These are phyloP conservation scores for Paraphoma sp. DNA, from an alignment of 2,329 filamentous ascomycete species.

Conservation along the genomic window DNA sequence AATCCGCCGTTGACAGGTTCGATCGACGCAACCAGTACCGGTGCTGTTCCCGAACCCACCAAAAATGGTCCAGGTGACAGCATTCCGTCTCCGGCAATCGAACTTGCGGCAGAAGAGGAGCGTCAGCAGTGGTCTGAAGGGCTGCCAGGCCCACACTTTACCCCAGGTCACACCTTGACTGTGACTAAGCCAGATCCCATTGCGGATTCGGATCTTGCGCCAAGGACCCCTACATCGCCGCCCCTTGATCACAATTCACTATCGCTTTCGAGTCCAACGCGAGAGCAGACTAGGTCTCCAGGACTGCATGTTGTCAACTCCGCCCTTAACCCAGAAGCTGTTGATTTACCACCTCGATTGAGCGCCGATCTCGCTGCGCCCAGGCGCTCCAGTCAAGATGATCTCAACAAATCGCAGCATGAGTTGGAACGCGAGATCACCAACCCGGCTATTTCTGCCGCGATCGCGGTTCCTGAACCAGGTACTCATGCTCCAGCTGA, in stretches of 20 bases:
- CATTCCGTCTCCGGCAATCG: conserved; percentile 15
- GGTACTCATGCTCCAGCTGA: conserved; percentile 9
- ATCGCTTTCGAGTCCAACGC: conserved; percentile 22
- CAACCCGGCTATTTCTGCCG: conserved; percentile 12
- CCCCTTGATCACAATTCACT: conserved; percentile 15
- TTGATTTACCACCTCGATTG: conserved; percentile 44
- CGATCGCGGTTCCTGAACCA: conserved; percentile 1
- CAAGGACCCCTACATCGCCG: conserved; percentile 21
- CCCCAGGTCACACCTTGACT: conserved; percentile 32
- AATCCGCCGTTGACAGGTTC: conserved; percentile 14
- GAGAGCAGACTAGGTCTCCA: conserved; percentile 30
- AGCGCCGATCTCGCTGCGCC: conserved; percentile 29
- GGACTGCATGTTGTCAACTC: conserved; percentile 55
- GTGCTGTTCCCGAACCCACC: conserved; percentile 14
- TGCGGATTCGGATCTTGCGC: conserved; percentile 20
- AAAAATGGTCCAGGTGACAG: conserved; percentile 12
- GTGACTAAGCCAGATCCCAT: conserved; percentile 29
- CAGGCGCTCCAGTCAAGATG: conserved; percentile 15
- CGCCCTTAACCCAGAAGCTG: conserved; percentile 44
- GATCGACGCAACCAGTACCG: conserved; percentile 13
- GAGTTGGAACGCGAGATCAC: conserved; percentile 4
- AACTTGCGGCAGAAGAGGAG: conserved; percentile 23
- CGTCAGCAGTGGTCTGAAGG: conserved; percentile 22
- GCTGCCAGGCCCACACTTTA: conserved; percentile 34
- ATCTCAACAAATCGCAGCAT: conserved; percentile 9